These are phyloP conservation scores for Aspergillus felis DNA, from an alignment of 2,329 filamentous ascomycete species.

Conservation along the genomic window DNA sequence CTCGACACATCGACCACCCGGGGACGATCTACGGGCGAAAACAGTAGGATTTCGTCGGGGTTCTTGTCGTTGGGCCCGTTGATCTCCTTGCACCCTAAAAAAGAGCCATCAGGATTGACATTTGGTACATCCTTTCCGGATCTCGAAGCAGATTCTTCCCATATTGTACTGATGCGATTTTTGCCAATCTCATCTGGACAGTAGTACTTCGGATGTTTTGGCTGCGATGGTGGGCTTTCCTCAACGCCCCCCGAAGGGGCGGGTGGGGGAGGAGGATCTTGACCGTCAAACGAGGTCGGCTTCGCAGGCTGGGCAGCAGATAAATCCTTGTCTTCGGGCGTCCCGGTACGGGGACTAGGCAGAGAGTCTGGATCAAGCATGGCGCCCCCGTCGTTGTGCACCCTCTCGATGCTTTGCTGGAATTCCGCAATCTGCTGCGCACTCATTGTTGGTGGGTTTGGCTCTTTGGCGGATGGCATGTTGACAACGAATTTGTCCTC, in stretches of 20 bases:
- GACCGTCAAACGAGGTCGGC: conserved; percentile 13
- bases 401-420: conserved; percentile 34
- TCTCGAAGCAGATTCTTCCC: conserved; percentile 27
- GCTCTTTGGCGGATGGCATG: conserved; percentile 42
- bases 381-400: conserved; percentile 25
- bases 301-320: conserved; percentile 20
- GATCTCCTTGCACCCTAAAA: conserved; percentile 40
- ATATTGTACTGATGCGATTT: conserved; percentile 33
- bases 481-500: conserved; percentile 42
- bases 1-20: conserved; percentile 20
- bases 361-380: conserved; percentile 30
- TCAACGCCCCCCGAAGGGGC: conserved; percentile 4
- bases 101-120: conserved; percentile 31
- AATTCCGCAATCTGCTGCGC: conserved; percentile 37
- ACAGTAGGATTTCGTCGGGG: conserved; percentile 36
- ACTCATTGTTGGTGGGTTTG: conserved; percentile 39
- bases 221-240: conserved; percentile 4
- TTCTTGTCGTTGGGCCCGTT: conserved; percentile 31
- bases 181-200: conserved; percentile 38
- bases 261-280: conserved; percentile 17
- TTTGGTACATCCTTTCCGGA: conserved; percentile 17
- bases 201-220: conserved; percentile 27
- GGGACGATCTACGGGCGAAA: conserved; percentile 26
- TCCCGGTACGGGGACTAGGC: conserved; percentile 28
- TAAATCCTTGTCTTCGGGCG: conserved; percentile 27